Conservation (phyloP, 225 moss, liverwort and hornwort genomes). For the Lunularia cruciata region DNA sequence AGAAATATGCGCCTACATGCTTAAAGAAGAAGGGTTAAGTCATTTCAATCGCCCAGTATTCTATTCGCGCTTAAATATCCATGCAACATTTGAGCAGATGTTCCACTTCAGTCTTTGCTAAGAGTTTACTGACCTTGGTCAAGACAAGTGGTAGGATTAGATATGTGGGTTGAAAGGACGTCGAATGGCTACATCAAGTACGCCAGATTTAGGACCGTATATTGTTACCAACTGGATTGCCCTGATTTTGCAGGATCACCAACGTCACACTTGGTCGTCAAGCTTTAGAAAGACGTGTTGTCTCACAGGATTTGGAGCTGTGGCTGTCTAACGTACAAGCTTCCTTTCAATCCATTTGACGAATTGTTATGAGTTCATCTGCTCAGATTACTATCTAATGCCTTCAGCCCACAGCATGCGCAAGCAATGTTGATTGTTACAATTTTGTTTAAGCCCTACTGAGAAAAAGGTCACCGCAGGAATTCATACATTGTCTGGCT, state of each 20-base stretch:
- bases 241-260: constrained; percentile 55
- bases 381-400: constrained; percentile 8
- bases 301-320: constrained; percentile 95
- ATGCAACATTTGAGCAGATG: no score
- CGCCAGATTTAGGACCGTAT: no score
- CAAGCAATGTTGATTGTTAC: background rate
- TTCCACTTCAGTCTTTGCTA: no score
- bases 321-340: constrained; percentile 92
- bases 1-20: constrained; percentile 78
- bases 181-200: no score
- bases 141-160: no score
- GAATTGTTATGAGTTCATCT: background rate
- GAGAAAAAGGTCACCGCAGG: background rate
- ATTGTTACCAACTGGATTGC: no score
- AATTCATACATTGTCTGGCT: background rate
- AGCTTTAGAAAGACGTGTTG: constrained; percentile 86
- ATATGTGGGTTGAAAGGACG: no score
- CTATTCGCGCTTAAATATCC: no score
- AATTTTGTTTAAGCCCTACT: background rate
- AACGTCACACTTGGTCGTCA: constrained; percentile 76
- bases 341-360: background rate
- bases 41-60: no score
- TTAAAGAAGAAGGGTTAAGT: constrained; percentile 98
- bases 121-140: no score
- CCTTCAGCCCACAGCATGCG: background rate